Evolutionary conservation across 2,329 filamentous ascomycete genomes (phyloP).

Genomic region (Colletotrichum plurivorum): DNA sequence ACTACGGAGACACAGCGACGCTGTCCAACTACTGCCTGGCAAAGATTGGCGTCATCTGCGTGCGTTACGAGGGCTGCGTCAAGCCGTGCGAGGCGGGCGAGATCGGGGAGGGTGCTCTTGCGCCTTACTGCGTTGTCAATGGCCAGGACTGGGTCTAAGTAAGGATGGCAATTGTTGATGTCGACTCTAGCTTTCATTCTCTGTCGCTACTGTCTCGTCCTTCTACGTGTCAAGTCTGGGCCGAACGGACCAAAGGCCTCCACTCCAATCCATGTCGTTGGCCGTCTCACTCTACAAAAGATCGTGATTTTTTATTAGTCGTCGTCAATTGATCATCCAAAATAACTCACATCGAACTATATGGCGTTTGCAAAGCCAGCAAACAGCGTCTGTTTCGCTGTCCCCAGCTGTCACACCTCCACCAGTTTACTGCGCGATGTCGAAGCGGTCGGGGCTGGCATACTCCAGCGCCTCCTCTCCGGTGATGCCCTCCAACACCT

Average conservation of each 20-base stretch:
- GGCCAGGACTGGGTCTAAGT: slow-evolving; percentile 17
- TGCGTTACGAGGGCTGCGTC: slow-evolving; percentile 19
- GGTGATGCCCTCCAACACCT: neutral
- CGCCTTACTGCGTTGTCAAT: slow-evolving; percentile 21
- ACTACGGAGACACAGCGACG: slow-evolving; percentile 53
- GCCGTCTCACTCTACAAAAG: too few relatives aligned
- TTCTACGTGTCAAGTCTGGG: too few relatives aligned
- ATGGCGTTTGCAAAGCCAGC: too few relatives aligned
- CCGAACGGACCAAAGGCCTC: too few relatives aligned
- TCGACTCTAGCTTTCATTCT: too few relatives aligned
- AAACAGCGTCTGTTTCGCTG: too few relatives aligned
- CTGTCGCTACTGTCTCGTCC: too few relatives aligned
- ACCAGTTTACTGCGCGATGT: neutral
- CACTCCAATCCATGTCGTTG: too few relatives aligned
- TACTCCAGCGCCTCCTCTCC: neutral
- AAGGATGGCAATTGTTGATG: too few relatives aligned
- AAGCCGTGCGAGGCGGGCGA: slow-evolving; percentile 27
- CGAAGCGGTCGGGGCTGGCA: neutral
- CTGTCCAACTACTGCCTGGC: slow-evolving; percentile 45
- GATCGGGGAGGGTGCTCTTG: slow-evolving; percentile 18
- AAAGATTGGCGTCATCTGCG: slow-evolving; percentile 25
- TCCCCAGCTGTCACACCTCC: neutral
- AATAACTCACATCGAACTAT: too few relatives aligned
- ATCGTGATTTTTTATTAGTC: too few relatives aligned
- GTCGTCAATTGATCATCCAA: too few relatives aligned